A percentile compares a stretch with the other conserved stretches of the same genome.
These are phyloP conservation scores for Pseudogymnoascus sp. DNA, from an alignment of 2,329 filamentous ascomycete genomes.

Conservation along the genomic window DNA sequence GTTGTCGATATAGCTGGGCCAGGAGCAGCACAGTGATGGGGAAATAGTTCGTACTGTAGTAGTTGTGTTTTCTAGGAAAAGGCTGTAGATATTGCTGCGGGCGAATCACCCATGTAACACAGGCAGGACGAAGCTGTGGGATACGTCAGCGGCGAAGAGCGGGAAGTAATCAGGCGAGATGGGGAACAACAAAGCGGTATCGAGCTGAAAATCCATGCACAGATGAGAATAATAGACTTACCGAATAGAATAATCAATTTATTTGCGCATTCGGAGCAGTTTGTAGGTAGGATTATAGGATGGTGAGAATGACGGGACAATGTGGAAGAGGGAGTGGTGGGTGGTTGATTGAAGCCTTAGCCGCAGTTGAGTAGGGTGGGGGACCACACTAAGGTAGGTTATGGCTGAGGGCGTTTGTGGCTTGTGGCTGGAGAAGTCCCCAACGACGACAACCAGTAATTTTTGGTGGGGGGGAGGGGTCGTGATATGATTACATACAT, in stretches of 20 bases:
- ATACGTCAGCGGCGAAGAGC: conserved; percentile 7
- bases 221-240: not conserved
- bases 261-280: not conserved
- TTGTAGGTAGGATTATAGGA: conserved; percentile 1
- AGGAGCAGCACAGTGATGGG: not conserved
- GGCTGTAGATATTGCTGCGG: not conserved
- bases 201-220: not conserved
- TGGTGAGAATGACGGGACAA: not conserved
- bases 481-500: conserved; percentile 9
- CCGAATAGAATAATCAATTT: not conserved
- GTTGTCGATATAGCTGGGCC: conserved; percentile 2
- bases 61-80: not conserved
- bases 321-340: not conserved
- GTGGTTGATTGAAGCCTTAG: conserved; percentile 7
- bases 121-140: conserved; percentile 3
- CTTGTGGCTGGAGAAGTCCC: conserved; percentile 4
- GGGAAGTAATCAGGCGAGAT: not conserved
- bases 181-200: not conserved
- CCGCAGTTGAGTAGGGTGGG: conserved; percentile 7
- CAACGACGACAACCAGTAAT: not conserved
- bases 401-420: conserved; percentile 6
- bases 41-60: conserved; percentile 2
- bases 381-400: conserved; percentile 7
- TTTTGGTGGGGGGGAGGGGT: conserved; percentile 9
- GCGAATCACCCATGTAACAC: conserved; percentile 7